A percentile compares a stretch with the other conserved stretches of the same genome.
Conservation (phyloP, 352 stramenopile species). For the Phytophthora pinifolia region DNA sequence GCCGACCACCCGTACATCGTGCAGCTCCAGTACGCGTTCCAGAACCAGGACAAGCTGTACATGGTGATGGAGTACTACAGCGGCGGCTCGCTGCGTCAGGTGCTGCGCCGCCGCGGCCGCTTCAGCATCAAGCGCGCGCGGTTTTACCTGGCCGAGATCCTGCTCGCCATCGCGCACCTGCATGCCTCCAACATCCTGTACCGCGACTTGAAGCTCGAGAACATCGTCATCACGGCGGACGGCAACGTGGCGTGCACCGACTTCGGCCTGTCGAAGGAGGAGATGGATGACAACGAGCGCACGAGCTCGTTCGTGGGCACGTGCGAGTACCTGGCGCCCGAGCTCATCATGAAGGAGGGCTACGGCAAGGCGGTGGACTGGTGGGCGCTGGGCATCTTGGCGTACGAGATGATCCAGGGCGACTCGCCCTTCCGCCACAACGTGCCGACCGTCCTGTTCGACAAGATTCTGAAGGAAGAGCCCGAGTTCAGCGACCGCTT, state of each 20-base stretch:
- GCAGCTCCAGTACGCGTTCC: slow-evolving; percentile 73
- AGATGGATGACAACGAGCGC: slow-evolving; percentile 68
- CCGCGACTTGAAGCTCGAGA: slow-evolving; percentile 75
- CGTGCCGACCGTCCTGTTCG: slow-evolving; percentile 64
- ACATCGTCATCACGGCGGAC: slow-evolving; percentile 72
- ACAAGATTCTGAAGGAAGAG: slow-evolving; percentile 80
- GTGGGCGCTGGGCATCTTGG: slow-evolving; percentile 77
- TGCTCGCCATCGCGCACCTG: slow-evolving; percentile 66
- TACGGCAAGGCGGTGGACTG: slow-evolving; percentile 76
- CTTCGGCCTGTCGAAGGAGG: slow-evolving; percentile 75
- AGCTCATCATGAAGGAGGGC: slow-evolving; percentile 70
- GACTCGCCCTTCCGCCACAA: slow-evolving; percentile 75
- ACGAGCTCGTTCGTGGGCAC: slow-evolving; percentile 74
- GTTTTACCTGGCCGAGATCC: slow-evolving; percentile 69
- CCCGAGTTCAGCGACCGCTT: slow-evolving; percentile 70
- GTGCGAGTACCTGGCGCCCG: slow-evolving; percentile 73
- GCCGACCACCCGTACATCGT: slow-evolving; percentile 79
- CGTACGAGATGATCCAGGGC: slow-evolving; percentile 77
- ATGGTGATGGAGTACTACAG: slow-evolving; percentile 87
- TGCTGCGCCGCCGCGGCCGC: slow-evolving; percentile 57
- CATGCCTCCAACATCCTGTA: slow-evolving; percentile 71
- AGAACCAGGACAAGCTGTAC: slow-evolving; percentile 82
- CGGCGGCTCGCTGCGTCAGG: slow-evolving; percentile 63
- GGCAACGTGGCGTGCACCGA: slow-evolving; percentile 73
- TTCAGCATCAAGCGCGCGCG: slow-evolving; percentile 75